phyloP scores from a whole-genome alignment of 1,284 basidiomycete genomes.

The Apiotrichum sp. region DNA sequence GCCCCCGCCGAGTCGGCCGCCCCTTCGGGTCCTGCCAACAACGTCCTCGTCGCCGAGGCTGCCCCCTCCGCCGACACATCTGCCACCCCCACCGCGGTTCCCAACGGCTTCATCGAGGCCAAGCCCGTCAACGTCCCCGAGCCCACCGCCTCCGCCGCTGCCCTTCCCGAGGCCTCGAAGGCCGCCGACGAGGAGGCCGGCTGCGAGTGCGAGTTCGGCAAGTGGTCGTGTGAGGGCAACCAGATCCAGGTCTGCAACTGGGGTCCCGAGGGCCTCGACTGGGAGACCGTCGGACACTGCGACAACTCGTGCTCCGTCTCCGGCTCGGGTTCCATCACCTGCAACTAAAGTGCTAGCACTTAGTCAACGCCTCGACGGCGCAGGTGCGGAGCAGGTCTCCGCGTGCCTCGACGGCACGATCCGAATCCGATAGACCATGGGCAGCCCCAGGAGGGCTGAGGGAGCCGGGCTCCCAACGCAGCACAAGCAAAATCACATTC shows the following conservation, averaged over 20 bases:
- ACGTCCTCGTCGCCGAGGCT: neutral
- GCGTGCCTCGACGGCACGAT: too few relatives aligned
- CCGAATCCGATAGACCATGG: too few relatives aligned
- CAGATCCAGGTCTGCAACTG: conserved; percentile 29
- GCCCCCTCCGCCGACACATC: neutral
- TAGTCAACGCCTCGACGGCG: too few relatives aligned
- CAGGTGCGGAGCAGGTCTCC: too few relatives aligned
- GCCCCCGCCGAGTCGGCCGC: neutral
- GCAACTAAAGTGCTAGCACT: neutral
- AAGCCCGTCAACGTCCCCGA: neutral
- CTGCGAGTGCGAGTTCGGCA: conserved; percentile 26
- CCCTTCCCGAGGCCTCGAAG: neutral
- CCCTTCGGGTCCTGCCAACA: neutral
- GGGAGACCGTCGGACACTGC: conserved; percentile 13
- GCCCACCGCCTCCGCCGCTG: neutral
- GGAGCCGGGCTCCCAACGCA: too few relatives aligned
- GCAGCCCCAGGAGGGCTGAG: too few relatives aligned
- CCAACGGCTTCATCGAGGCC: neutral
- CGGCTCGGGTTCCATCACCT: neutral
- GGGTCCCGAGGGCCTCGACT: conserved; percentile 9
- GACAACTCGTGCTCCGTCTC: conserved; percentile 8
- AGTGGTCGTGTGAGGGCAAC: conserved; percentile 27
- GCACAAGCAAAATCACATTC: too few relatives aligned
- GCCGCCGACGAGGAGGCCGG: conserved; percentile 12
- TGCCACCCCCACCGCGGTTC: neutral